A percentile compares a stretch with the other conserved stretches of the same genome.
phyloP scores from a whole-genome alignment of 306 rosid genomes.

The Quercus wislizeni region DNA sequence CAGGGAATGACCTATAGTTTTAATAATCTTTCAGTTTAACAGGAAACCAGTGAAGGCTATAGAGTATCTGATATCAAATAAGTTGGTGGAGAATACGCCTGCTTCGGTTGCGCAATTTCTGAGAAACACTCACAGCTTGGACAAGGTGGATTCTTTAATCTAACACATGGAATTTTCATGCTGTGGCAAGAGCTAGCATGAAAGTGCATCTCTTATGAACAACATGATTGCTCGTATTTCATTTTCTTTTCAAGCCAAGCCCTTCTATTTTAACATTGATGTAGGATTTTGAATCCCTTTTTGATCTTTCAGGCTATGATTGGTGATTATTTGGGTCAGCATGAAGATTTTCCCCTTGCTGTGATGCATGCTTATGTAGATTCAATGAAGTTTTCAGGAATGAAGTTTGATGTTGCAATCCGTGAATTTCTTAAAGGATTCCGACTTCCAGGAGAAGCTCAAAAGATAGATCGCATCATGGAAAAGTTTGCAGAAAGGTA shows the following conservation, averaged over 20 bases:
- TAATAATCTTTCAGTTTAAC: slow-evolving; percentile 78
- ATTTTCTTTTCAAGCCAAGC: not conserved
- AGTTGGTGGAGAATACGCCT: slow-evolving; percentile 81
- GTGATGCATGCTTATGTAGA: slow-evolving; percentile 98
- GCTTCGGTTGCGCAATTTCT: slow-evolving; percentile 91
- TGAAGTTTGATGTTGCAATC: slow-evolving; percentile 91
- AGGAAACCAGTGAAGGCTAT: slow-evolving; percentile 85
- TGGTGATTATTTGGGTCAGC: slow-evolving; percentile 98
- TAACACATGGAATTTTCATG: not conserved
- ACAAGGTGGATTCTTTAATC: slow-evolving; percentile 65
- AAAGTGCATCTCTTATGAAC: not conserved
- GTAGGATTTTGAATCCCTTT: slow-evolving; percentile 19
- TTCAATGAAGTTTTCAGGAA: slow-evolving; percentile 83
- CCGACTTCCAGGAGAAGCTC: slow-evolving; percentile 99
- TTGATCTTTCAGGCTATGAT: slow-evolving; percentile 71
- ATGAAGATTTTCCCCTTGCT: slow-evolving; percentile 96
- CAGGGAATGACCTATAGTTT: slow-evolving; percentile 44
- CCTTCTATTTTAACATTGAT: slow-evolving; percentile 24
- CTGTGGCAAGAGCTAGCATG: not conserved
- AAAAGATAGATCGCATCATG: slow-evolving; percentile 98
- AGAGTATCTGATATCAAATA: slow-evolving; percentile 78
- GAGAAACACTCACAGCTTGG: slow-evolving; percentile 75
- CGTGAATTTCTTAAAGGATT: slow-evolving; percentile 99
- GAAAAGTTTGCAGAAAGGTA: slow-evolving; percentile 99
- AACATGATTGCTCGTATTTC: not conserved